Evolutionary conservation across 306 rosid species (phyloP).

Genomic region (Parietaria judaica): DNA sequence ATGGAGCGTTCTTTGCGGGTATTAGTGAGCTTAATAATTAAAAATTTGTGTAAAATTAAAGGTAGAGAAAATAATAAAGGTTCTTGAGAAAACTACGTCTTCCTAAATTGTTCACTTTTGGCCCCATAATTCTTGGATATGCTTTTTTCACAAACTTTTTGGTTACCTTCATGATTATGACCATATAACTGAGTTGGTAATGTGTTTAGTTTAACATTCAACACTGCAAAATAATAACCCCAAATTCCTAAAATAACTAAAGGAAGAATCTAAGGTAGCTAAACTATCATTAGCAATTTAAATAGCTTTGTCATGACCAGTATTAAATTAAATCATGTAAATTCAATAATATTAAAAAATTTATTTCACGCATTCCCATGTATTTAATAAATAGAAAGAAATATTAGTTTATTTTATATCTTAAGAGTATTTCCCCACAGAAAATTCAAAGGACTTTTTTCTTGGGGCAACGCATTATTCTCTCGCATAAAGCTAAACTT

Average conservation of each 20-base stretch:
- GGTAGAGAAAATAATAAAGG: neutral
- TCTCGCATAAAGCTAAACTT: neutral
- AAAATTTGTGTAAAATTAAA: neutral
- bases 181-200: constrained; percentile 12
- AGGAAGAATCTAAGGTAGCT: constrained; percentile 9
- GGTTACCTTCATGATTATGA: constrained; percentile 18
- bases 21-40: constrained; percentile 8
- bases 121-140: neutral
- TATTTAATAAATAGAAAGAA: neutral
- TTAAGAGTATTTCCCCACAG: neutral
- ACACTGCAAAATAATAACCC: neutral
- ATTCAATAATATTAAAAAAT: neutral
- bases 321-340: neutral
- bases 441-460: neutral
- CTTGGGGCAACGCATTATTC: neutral
- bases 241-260: neutral
- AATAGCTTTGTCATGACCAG: constrained; percentile 4
- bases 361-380: neutral
- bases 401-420: constrained; percentile 1
- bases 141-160: constrained; percentile 16
- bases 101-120: constrained; percentile 7
- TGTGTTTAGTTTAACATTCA: constrained; percentile 2
- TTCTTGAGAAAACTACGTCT: constrained; percentile 9
- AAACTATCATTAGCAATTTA: neutral
- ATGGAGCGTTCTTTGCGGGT: constrained; percentile 11